phyloP scores from a whole-genome alignment of 352 stramenopile genomes.

The Elongisporangium anandrum region DNA sequence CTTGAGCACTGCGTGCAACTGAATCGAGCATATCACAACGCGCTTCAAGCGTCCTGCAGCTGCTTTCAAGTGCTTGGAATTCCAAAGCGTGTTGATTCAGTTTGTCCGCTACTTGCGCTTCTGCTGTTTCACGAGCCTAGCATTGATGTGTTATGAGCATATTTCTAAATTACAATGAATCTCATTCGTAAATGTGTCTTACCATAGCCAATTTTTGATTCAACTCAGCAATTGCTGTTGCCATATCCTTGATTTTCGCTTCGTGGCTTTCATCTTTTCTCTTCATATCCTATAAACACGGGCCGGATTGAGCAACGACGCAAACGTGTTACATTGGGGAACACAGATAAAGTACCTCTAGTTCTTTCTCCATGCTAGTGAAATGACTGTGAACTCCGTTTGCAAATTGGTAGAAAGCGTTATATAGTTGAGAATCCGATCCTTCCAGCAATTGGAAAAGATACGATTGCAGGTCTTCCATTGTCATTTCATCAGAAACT shows the following conservation, averaged over 20 bases:
- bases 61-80: conserved; percentile 7
- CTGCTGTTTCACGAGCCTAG: conserved; percentile 8
- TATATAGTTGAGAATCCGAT: neutral
- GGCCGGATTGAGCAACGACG: too few species aligned
- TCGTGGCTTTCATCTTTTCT: conserved; percentile 5
- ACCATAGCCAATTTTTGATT: conserved; percentile 20
- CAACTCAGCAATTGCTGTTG: conserved; percentile 8
- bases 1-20: conserved; percentile 49
- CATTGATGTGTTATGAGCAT: too few species aligned
- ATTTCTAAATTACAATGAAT: too few species aligned
- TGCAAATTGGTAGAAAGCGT: conserved; percentile 4
- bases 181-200: too few species aligned
- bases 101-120: neutral
- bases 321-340: too few species aligned
- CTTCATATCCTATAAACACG: conserved; percentile 3
- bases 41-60: conserved; percentile 21
- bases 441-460: conserved; percentile 8
- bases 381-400: neutral
- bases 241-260: conserved; percentile 10
- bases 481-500: conserved; percentile 5
- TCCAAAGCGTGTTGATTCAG: conserved; percentile 3
- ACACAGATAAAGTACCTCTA: conserved; percentile 3
- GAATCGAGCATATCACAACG: conserved; percentile 55
- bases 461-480: conserved; percentile 18
- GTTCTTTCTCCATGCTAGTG: neutral